Conservation (phyloP, 2,329 filamentous ascomycete species). For the Camillea tinctor region DNA sequence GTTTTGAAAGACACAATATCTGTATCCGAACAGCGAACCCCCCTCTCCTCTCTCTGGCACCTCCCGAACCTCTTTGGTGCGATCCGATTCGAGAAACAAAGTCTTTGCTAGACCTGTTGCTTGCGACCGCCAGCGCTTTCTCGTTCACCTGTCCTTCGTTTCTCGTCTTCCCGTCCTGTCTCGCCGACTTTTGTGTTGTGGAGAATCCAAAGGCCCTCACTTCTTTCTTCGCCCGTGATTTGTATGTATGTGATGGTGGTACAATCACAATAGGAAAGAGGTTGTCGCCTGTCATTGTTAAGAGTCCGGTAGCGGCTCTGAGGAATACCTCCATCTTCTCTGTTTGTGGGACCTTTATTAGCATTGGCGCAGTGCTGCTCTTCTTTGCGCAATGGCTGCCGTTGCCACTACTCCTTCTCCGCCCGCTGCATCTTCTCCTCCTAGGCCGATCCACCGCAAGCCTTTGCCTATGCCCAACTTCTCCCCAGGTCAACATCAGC, state of each 20-base stretch:
- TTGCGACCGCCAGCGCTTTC: background rate
- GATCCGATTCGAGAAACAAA: background rate
- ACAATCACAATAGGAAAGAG: constrained; percentile 22
- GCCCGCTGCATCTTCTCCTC: constrained; percentile 26
- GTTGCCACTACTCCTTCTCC: constrained; percentile 29
- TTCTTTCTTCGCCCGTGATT: background rate
- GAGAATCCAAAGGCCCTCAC: constrained; percentile 13
- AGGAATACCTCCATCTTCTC: constrained; percentile 9
- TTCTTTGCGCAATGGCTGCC: constrained; percentile 28
- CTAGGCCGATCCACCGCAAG: constrained; percentile 29
- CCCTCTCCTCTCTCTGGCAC: no score
- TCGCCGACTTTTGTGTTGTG: constrained; percentile 16
- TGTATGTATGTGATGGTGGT: constrained; percentile 19
- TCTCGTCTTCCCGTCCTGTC: background rate
- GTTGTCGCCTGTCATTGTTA: constrained; percentile 18
- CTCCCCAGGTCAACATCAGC: constrained; percentile 35
- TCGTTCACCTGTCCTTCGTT: background rate
- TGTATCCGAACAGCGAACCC: background rate
- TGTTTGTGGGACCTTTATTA: constrained; percentile 13
- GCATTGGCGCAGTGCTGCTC: constrained; percentile 5
- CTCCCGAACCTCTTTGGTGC: background rate
- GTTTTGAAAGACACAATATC: background rate
- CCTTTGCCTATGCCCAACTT: constrained; percentile 27
- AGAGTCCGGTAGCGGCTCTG: constrained; percentile 10
- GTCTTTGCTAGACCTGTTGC: background rate